Evolutionary conservation across 805 yeast species (phyloP).

Genomic region (Candida silvicultrix): DNA sequence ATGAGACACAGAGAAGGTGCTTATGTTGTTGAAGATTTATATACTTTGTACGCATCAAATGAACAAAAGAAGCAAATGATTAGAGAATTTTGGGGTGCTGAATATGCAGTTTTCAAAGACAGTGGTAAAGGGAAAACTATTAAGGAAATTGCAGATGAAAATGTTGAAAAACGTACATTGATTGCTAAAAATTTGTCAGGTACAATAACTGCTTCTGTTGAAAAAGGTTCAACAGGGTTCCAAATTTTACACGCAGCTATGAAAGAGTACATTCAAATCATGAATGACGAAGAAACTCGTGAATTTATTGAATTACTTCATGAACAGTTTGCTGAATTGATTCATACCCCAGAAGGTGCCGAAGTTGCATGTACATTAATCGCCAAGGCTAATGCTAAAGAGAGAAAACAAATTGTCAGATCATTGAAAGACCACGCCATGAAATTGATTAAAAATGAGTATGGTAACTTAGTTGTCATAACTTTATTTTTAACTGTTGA

Average conservation of each 20-base stretch:
- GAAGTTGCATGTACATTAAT: slow-evolving; percentile 82
- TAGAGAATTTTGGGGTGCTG: slow-evolving; percentile 95
- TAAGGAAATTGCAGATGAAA: slow-evolving; percentile 56
- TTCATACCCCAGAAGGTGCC: slow-evolving; percentile 91
- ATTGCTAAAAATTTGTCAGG: slow-evolving; percentile 71
- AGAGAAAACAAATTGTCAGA: slow-evolving; percentile 74
- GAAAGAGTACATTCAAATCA: slow-evolving; percentile 77
- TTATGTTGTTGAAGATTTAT: slow-evolving; percentile 91
- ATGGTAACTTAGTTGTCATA: slow-evolving; percentile 77
- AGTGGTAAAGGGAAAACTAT: slow-evolving; percentile 58
- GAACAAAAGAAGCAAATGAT: slow-evolving; percentile 88
- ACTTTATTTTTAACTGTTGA: slow-evolving; percentile 82
- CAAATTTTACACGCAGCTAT: slow-evolving; percentile 94
- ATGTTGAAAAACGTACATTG: slow-evolving; percentile 71
- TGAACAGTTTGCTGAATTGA: slow-evolving; percentile 91
- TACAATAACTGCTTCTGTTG: slow-evolving; percentile 85
- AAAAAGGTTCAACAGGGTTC: slow-evolving; percentile 94
- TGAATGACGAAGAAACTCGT: slow-evolving; percentile 62
- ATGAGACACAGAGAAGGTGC: slow-evolving; percentile 99
- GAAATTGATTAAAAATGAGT: slow-evolving; percentile 74
- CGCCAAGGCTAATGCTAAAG: slow-evolving; percentile 85
- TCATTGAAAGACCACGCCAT: slow-evolving; percentile 70
- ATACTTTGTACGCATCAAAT: slow-evolving; percentile 73
- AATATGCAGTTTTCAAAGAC: slow-evolving; percentile 84
- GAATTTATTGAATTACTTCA: slow-evolving; percentile 78